Conservation (phyloP, 2,329 filamentous ascomycete species). For the Teratosphaeria epicoccoides region DNA sequence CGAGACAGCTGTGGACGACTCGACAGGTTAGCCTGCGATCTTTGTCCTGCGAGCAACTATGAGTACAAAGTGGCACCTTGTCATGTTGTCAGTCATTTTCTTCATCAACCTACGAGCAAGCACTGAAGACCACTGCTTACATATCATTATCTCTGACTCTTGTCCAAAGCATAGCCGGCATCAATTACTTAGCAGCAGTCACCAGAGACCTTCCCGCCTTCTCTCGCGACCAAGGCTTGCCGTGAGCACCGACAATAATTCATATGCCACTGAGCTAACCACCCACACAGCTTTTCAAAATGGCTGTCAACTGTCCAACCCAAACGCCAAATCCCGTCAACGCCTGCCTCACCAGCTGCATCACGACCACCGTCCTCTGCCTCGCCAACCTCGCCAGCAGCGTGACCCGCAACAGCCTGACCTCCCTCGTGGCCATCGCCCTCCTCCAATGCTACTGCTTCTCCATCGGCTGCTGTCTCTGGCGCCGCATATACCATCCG, state of each 20-base stretch:
- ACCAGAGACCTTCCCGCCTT: constrained; percentile 21
- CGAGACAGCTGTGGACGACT: constrained; percentile 11
- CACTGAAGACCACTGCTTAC: not conserved
- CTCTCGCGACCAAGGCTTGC: constrained; percentile 28
- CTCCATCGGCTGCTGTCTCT: constrained; percentile 28
- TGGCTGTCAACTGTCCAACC: constrained; percentile 24
- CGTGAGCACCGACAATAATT: constrained; percentile 26
- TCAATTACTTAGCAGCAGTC: constrained; percentile 10
- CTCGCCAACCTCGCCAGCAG: constrained; percentile 30
- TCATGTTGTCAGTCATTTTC: constrained; percentile 7
- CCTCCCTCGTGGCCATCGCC: constrained; percentile 31
- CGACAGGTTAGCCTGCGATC: constrained; percentile 28
- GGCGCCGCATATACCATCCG: constrained; percentile 31
- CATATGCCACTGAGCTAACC: constrained; percentile 8
- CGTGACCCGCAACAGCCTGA: constrained; percentile 28
- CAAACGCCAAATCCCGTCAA: constrained; percentile 16
- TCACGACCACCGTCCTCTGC: constrained; percentile 18
- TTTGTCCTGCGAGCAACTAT: constrained; percentile 22
- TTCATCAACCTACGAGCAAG: constrained; percentile 7
- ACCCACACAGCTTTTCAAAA: constrained; percentile 20
- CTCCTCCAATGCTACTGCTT: constrained; percentile 33
- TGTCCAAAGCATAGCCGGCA: not conserved
- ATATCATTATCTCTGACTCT: not conserved
- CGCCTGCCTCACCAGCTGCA: constrained; percentile 20
- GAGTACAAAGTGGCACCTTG: constrained; percentile 9